A percentile compares a stretch with the other conserved stretches of the same genome.
Conservation (phyloP, 2,329 filamentous ascomycete genomes). For the Aspergillus fischeri region DNA sequence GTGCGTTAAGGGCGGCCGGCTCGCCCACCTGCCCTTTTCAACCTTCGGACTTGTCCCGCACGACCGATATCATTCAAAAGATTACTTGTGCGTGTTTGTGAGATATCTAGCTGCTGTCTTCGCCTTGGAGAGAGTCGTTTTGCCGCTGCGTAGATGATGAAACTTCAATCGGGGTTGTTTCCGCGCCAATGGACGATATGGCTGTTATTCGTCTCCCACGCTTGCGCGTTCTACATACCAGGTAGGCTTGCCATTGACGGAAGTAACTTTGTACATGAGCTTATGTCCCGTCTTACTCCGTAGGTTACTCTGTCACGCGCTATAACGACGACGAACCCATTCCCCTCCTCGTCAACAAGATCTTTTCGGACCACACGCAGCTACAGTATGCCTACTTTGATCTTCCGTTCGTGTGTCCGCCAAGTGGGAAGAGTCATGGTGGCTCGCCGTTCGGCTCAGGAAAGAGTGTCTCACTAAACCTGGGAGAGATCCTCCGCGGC, state of each 20-base stretch:
- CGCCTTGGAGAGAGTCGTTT: constrained; percentile 4
- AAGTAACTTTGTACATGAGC: not conserved
- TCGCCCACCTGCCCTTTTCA: not conserved
- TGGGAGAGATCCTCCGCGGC: constrained; percentile 81
- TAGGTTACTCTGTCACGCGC: constrained; percentile 78
- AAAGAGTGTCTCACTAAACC: constrained; percentile 73
- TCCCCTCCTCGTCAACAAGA: constrained; percentile 85
- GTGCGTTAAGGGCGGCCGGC: not conserved
- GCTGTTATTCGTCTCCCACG: constrained; percentile 49
- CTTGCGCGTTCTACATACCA: constrained; percentile 77
- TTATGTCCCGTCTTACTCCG: not conserved
- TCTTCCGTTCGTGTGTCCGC: constrained; percentile 80
- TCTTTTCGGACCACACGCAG: constrained; percentile 84
- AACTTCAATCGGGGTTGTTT: constrained; percentile 9
- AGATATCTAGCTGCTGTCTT: constrained; percentile 7
- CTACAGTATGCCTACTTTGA: constrained; percentile 90
- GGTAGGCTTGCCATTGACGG: constrained; percentile 49
- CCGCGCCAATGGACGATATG: constrained; percentile 30
- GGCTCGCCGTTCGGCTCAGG: constrained; percentile 69
- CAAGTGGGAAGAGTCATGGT: constrained; percentile 62
- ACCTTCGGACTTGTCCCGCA: not conserved
- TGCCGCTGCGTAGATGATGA: constrained; percentile 12
- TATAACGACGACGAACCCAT: constrained; percentile 73
- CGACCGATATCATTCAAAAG: not conserved
- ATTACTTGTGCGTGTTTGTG: constrained; percentile 6